These are phyloP conservation scores for Jacaranda mimosifolia DNA, from an alignment of 257 asterid species.

Conservation along the genomic window DNA sequence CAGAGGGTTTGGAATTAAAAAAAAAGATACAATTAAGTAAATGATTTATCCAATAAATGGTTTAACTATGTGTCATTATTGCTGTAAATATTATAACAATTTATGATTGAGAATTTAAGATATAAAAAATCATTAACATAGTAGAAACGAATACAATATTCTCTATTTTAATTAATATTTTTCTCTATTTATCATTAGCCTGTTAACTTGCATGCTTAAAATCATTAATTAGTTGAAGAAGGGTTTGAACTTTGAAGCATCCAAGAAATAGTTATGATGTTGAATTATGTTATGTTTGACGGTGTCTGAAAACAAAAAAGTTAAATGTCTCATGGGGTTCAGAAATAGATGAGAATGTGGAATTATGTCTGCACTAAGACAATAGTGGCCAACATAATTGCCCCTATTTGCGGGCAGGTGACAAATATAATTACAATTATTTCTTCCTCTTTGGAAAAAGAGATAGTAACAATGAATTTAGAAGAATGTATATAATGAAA, in stretches of 20 bases:
- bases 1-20: too few species aligned
- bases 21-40: too few species aligned
- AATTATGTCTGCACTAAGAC: constrained; percentile 21
- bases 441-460: background rate
- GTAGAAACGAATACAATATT: too few species aligned
- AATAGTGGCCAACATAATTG: constrained; percentile 37
- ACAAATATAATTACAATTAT: background rate
- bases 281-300: background rate
- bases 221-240: background rate
- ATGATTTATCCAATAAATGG: too few species aligned
- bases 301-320: background rate
- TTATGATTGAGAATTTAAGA: too few species aligned
- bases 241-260: background rate
- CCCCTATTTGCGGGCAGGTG: constrained; percentile 37
- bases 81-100: too few species aligned
- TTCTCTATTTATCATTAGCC: background rate
- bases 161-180: too few species aligned
- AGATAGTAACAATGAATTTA: background rate
- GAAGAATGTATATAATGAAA: background rate
- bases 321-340: background rate
- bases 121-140: too few species aligned
- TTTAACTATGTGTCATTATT: too few species aligned
- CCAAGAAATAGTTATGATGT: constrained; percentile 1
- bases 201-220: constrained; percentile 9
- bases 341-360: constrained; percentile 10